Percentiles rank a stretch among this genome's conserved stretches.
phyloP scores from a whole-genome alignment of 2,329 filamentous ascomycete genomes.

The Sphaerulina populicola region DNA sequence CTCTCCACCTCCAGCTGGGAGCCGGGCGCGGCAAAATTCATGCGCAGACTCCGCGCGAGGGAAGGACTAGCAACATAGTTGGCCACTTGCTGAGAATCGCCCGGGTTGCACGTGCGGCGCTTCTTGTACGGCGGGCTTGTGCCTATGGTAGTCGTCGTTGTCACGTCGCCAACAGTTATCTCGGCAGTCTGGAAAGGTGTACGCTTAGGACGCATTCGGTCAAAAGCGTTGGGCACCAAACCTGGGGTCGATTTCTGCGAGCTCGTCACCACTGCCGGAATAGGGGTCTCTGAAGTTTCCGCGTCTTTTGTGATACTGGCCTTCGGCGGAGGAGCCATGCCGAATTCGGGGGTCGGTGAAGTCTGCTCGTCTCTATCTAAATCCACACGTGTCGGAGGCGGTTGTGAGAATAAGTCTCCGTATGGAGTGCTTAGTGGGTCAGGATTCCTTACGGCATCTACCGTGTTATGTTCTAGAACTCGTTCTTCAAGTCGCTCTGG shows the following conservation, averaged over 20 bases:
- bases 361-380: background rate
- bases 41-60: conserved; percentile 38
- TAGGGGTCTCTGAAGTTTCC: conserved; percentile 18
- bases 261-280: conserved; percentile 27
- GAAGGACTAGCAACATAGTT: conserved; percentile 37
- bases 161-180: conserved; percentile 64
- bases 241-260: conserved; percentile 36
- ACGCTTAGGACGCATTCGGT: conserved; percentile 57
- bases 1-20: conserved; percentile 32
- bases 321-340: background rate
- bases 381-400: conserved; percentile 9
- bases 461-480: background rate
- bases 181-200: conserved; percentile 58
- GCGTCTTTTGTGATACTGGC: background rate
- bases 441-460: conserved; percentile 18
- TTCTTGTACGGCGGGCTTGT: conserved; percentile 43
- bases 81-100: conserved; percentile 36
- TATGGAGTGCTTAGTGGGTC: conserved; percentile 24
- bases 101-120: conserved; percentile 38
- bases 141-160: conserved; percentile 55
- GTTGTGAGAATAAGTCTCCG: conserved; percentile 26
- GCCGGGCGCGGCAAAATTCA: conserved; percentile 49
- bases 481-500: too few species aligned
- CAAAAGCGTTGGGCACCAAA: conserved; percentile 53
- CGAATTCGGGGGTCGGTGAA: background rate